A percentile compares a stretch with the other conserved stretches of the same genome.
Evolutionary conservation across 225 moss, liverwort and hornwort genomes (phyloP).

Genomic region (Asterella californica): DNA sequence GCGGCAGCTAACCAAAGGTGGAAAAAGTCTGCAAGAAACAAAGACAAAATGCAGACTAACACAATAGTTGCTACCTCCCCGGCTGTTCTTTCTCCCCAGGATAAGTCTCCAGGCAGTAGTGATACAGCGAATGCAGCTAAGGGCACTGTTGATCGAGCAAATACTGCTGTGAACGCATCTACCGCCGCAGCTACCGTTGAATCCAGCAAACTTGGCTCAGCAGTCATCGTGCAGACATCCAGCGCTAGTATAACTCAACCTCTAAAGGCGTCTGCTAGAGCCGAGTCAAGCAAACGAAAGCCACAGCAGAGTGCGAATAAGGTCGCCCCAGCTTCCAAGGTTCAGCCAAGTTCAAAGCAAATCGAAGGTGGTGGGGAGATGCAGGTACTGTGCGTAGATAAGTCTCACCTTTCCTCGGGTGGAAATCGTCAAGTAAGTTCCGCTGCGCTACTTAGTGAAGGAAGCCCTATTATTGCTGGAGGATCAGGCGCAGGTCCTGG

Average conservation of each 20-base stretch:
- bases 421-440: neutral
- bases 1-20: constrained; percentile 27
- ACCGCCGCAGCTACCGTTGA: neutral
- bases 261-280: neutral
- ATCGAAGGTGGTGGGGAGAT: neutral
- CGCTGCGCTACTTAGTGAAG: neutral
- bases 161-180: constrained; percentile 1
- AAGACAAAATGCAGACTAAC: constrained; percentile 27
- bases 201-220: constrained; percentile 1
- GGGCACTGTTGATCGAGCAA: neutral
- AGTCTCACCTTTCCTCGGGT: neutral
- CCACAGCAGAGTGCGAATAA: neutral
- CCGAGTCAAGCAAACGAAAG: neutral
- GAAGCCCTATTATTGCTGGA: neutral
- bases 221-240: neutral
- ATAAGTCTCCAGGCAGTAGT: neutral
- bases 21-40: constrained; percentile 46
- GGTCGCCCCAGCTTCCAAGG: neutral
- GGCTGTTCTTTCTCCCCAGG: neutral
- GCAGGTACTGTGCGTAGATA: neutral
- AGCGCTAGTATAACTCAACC: neutral
- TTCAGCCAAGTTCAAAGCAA: neutral
- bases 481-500: neutral
- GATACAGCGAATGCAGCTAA: constrained; percentile 1
- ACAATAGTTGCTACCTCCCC: neutral